phyloP scores from a whole-genome alignment of 139 green algal species.

The Spirogloea muscicola region DNA sequence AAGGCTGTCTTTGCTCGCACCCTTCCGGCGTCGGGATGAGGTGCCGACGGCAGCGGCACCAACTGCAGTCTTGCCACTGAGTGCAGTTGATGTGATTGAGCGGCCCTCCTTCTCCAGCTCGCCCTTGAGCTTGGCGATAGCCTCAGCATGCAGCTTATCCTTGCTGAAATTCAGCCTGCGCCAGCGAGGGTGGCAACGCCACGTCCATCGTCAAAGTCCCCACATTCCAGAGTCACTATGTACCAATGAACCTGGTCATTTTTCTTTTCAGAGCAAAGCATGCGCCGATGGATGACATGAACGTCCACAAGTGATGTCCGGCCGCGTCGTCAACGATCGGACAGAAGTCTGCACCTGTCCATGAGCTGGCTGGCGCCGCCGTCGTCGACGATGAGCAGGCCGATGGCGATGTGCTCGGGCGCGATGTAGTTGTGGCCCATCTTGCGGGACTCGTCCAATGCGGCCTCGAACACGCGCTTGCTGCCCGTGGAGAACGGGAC shows the following conservation, averaged over 20 bases:
- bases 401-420: constrained; percentile 86
- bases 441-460: constrained; percentile 74
- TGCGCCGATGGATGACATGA: too few species aligned
- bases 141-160: constrained; percentile 40
- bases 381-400: constrained; percentile 58
- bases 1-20: too few species aligned
- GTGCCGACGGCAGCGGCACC: neutral
- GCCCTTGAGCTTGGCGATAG: constrained; percentile 18
- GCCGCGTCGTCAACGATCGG: too few species aligned
- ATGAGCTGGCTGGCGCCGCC: constrained; percentile 26
- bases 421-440: constrained; percentile 78
- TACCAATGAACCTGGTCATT: too few species aligned
- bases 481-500: constrained; percentile 72
- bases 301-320: too few species aligned
- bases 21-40: too few species aligned
- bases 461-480: constrained; percentile 77
- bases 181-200: too few species aligned
- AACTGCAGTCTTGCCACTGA: neutral
- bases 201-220: too few species aligned
- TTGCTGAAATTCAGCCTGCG: constrained; percentile 34
- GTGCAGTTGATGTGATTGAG: constrained; percentile 3
- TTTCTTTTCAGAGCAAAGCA: too few species aligned
- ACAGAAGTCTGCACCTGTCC: constrained; percentile 32
- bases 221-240: too few species aligned
- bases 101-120: constrained; percentile 43